Conservation (phyloP, 768 basidiomycete species). For the Tricholoma hemisulphureum region DNA sequence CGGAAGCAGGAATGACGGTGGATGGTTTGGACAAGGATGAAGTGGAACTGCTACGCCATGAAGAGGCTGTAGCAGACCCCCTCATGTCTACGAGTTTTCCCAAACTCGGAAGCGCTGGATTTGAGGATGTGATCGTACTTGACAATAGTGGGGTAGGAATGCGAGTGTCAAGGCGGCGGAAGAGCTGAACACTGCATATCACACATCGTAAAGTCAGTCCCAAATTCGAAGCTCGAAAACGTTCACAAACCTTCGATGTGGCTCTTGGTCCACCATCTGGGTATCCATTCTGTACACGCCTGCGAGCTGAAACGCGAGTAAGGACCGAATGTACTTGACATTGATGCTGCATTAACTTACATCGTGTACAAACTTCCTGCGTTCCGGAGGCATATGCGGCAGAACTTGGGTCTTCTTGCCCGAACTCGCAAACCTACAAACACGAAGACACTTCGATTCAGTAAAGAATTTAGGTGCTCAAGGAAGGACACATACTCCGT, state of each 20-base stretch:
- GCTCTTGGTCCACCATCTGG: constrained; percentile 89
- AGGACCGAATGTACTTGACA: background rate
- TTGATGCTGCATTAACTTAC: constrained; percentile 37
- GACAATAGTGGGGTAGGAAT: constrained; percentile 74
- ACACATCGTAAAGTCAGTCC: background rate
- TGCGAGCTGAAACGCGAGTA: constrained; percentile 53
- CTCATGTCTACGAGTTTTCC: constrained; percentile 61
- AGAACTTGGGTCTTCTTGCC: constrained; percentile 68
- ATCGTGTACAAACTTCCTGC: constrained; percentile 81
- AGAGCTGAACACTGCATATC: constrained; percentile 61
- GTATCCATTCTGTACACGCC: constrained; percentile 79
- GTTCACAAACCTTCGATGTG: constrained; percentile 57
- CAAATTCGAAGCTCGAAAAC: background rate
- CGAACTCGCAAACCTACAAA: constrained; percentile 62
- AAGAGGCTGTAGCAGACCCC: constrained; percentile 26
- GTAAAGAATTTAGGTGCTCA: constrained; percentile 15
- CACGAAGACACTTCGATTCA: constrained; percentile 1
- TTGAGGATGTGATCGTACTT: constrained; percentile 29
- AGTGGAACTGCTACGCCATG: constrained; percentile 20
- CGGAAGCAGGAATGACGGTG: background rate
- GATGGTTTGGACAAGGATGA: constrained; percentile 7
- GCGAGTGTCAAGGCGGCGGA: constrained; percentile 80
- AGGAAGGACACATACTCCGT: constrained; percentile 57
- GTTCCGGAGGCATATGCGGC: constrained; percentile 76
- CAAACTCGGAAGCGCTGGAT: constrained; percentile 36